These are phyloP conservation scores for Lactarius psammicola DNA, from an alignment of 768 basidiomycete species.

Conservation along the genomic window DNA sequence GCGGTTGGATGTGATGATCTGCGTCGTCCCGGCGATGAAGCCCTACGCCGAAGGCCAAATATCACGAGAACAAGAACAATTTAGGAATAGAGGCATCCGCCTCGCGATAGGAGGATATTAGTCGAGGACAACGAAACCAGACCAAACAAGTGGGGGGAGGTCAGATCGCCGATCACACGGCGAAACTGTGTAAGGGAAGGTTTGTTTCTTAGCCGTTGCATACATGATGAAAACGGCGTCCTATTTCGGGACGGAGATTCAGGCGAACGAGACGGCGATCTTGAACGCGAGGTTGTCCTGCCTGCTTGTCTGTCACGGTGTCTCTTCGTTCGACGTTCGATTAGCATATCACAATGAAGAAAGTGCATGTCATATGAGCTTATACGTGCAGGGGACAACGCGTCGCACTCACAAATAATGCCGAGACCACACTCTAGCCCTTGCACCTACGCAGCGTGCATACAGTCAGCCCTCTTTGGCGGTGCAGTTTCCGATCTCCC, in stretches of 20 bases:
- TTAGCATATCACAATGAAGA: not conserved
- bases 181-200: not conserved
- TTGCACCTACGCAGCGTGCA: slow-evolving; percentile 10
- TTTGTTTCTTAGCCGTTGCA: not conserved
- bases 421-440: slow-evolving; percentile 4
- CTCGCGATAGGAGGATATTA: not conserved
- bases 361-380: not conserved
- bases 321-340: not conserved
- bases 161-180: slow-evolving; percentile 11
- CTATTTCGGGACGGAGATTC: not conserved
- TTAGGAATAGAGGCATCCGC: not conserved
- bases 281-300: not conserved
- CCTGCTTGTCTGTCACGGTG: not conserved
- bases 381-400: not conserved
- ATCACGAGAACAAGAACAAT: not conserved
- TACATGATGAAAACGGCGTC: slow-evolving; percentile 2
- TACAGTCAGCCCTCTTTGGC: not conserved
- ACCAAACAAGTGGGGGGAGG: not conserved
- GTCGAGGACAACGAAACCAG: not conserved
- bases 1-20: not conserved
- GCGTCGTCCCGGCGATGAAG: not conserved
- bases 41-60: not conserved
- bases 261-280: slow-evolving; percentile 6
- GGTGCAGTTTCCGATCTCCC: not conserved
- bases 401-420: slow-evolving; percentile 8